A percentile compares a stretch with the other conserved stretches of the same genome.
These are phyloP conservation scores for Oryza longistaminata DNA, from an alignment of 176 grass and related monocot genomes.

Conservation along the genomic window DNA sequence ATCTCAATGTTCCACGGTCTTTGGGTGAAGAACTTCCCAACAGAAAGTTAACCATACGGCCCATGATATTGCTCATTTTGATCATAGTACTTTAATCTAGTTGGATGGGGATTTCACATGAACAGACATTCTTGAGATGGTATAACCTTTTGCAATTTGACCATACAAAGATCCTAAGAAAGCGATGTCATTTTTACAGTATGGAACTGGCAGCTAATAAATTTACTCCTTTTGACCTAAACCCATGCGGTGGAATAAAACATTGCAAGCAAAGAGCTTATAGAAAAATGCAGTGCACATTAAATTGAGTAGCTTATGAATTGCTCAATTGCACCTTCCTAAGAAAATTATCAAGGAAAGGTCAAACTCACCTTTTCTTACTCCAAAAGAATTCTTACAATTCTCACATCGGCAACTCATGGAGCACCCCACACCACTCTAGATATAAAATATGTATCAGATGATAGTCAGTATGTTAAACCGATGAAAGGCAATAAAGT, in stretches of 20 bases:
- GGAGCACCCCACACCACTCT: slow-evolving; percentile 95
- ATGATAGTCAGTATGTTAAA: slow-evolving; percentile 26
- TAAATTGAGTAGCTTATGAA: neutral
- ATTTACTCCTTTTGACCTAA: neutral
- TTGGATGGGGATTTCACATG: neutral
- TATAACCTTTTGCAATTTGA: neutral
- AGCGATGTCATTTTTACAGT: neutral
- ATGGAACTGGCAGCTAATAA: neutral
- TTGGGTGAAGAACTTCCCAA: neutral
- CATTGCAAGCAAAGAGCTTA: neutral
- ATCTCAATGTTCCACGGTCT: neutral
- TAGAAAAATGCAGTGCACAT: neutral
- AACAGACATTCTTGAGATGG: neutral
- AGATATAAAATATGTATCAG: slow-evolving; percentile 15
- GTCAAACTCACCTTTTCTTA: slow-evolving; percentile 67
- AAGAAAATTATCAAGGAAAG: neutral
- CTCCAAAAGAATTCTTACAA: slow-evolving; percentile 95
- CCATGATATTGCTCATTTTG: neutral
- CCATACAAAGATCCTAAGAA: neutral
- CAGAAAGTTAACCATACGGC: neutral
- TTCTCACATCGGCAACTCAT: slow-evolving; percentile 85
- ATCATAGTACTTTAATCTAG: neutral
- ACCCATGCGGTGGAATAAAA: neutral
- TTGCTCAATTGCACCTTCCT: neutral
- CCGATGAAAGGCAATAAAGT: slow-evolving; percentile 14